Evolutionary conservation across 805 yeast species (phyloP).

Genomic region (Starmerella tilneyi): DNA sequence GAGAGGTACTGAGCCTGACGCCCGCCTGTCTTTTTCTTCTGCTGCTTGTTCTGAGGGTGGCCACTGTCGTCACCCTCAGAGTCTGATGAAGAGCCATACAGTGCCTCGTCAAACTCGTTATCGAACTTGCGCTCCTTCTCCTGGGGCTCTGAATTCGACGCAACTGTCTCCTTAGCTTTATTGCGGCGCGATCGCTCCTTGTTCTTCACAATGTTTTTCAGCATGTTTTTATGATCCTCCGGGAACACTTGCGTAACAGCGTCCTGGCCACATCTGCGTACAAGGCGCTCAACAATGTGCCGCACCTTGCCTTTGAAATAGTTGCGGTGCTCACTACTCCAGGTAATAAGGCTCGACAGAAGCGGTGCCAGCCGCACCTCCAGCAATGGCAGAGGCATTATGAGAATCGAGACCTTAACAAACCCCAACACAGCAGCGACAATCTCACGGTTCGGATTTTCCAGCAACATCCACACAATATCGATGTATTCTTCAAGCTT

Average conservation of each 20-base stretch:
- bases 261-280: conserved; percentile 85
- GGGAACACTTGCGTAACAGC: conserved; percentile 77
- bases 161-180: conserved; percentile 32
- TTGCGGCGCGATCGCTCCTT: conserved; percentile 77
- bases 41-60: not conserved
- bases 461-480: conserved; percentile 79
- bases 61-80: conserved; percentile 34
- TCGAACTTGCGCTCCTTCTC: conserved; percentile 41
- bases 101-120: conserved; percentile 87
- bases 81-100: conserved; percentile 58
- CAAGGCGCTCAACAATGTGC: conserved; percentile 82
- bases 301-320: conserved; percentile 88
- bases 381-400: conserved; percentile 69
- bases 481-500: conserved; percentile 65
- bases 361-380: conserved; percentile 55
- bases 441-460: conserved; percentile 84
- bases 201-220: conserved; percentile 75
- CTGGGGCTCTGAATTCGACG: conserved; percentile 30
- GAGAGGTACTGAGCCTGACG: conserved; percentile 52
- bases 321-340: conserved; percentile 95
- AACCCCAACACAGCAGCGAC: conserved; percentile 92
- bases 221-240: conserved; percentile 73
- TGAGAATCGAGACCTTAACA: conserved; percentile 75
- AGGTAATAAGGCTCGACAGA: conserved; percentile 63
- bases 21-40: not conserved